A percentile compares a stretch with the other conserved stretches of the same genome.
phyloP scores from a whole-genome alignment of 352 stramenopile genomes.

The Sclerospora graminicola region DNA sequence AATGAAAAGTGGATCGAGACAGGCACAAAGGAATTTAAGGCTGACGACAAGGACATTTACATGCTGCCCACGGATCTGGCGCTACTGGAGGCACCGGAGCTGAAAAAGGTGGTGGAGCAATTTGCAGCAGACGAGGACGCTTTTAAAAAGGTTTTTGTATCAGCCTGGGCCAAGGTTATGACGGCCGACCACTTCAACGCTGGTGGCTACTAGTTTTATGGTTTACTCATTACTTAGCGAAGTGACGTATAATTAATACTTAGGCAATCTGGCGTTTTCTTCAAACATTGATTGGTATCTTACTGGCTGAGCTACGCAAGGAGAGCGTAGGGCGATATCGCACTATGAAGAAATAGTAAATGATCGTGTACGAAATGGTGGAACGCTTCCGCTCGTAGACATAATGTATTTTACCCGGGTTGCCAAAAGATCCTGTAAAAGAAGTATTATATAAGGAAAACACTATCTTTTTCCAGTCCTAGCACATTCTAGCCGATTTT shows the following conservation, averaged over 20 bases:
- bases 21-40: conserved; percentile 16
- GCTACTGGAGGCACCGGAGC: conserved; percentile 14
- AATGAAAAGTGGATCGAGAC: conserved; percentile 14
- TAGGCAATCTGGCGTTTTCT: neutral
- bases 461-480: too few relatives aligned
- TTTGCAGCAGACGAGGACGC: conserved; percentile 7
- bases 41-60: conserved; percentile 17
- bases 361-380: too few relatives aligned
- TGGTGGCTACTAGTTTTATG: conserved; percentile 8
- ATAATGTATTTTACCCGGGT: too few relatives aligned
- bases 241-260: neutral
- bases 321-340: too few relatives aligned
- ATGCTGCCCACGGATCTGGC: conserved; percentile 19
- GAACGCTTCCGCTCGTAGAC: too few relatives aligned
- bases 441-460: too few relatives aligned
- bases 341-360: too few relatives aligned
- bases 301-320: too few relatives aligned
- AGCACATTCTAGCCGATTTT: too few relatives aligned
- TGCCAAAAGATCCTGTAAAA: too few relatives aligned
- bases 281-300: too few relatives aligned
- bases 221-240: neutral
- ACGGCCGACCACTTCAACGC: conserved; percentile 18
- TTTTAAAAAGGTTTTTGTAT: conserved; percentile 16
- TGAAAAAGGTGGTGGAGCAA: conserved; percentile 11
- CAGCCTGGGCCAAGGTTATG: conserved; percentile 18